Conservation (phyloP, 495 filamentous ascomycete genomes). For the Podospora tetraspora region DNA sequence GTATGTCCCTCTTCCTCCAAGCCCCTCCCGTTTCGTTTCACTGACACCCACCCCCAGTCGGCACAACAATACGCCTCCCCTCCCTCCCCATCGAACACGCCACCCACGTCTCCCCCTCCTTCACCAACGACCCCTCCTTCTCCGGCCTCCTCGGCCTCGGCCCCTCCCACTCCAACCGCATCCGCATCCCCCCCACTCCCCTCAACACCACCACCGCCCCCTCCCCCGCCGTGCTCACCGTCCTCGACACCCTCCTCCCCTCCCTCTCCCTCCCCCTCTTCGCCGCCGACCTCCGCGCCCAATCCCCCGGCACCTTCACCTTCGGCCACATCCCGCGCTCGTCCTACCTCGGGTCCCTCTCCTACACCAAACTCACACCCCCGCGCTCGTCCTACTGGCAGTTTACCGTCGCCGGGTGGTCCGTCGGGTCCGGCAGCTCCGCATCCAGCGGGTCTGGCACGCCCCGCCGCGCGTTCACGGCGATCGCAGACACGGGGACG, state of each 20-base stretch:
- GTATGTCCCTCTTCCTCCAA: constrained; percentile 59
- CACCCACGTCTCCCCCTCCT: constrained; percentile 50
- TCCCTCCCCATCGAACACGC: constrained; percentile 65
- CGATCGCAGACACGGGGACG: constrained; percentile 62
- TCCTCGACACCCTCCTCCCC: constrained; percentile 59
- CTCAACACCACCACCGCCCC: background rate
- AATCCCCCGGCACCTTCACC: constrained; percentile 54
- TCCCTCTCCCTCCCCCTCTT: constrained; percentile 55
- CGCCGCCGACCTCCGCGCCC: constrained; percentile 55
- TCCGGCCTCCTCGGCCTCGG: constrained; percentile 71
- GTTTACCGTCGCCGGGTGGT: constrained; percentile 7
- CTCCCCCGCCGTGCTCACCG: constrained; percentile 44
- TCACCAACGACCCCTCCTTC: constrained; percentile 51
- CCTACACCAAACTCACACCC: constrained; percentile 1
- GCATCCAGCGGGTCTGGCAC: background rate
- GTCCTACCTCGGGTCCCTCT: constrained; percentile 49
- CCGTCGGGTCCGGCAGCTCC: background rate
- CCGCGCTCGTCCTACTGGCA: constrained; percentile 32
- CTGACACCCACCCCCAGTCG: constrained; percentile 50
- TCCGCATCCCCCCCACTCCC: constrained; percentile 30
- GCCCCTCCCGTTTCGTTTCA: constrained; percentile 46
- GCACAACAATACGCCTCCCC: constrained; percentile 48
- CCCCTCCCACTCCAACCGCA: constrained; percentile 61
- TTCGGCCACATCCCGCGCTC: constrained; percentile 60
- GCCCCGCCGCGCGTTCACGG: constrained; percentile 26